These are phyloP conservation scores for Botryosphaeria agaves DNA, from an alignment of 2,329 filamentous ascomycete species.

Conservation along the genomic window DNA sequence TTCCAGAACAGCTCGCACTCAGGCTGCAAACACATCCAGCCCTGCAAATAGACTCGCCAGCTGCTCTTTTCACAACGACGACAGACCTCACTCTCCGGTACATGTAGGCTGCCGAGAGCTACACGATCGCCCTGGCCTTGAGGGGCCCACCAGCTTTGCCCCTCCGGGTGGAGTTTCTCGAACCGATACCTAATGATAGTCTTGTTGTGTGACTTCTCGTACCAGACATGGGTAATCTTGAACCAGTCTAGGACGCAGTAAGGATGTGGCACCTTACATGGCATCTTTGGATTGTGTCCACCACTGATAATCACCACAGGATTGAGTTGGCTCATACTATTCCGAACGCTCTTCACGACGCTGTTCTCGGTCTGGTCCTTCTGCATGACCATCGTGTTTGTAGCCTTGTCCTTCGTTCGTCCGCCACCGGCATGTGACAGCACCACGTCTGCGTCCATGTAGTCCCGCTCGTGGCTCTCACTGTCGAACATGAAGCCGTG, in stretches of 20 bases:
- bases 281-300: conserved; percentile 29
- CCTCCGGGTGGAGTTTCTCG: conserved; percentile 39
- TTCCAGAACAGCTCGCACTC: conserved; percentile 39
- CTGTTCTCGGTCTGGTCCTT: conserved; percentile 27
- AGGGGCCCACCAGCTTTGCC: conserved; percentile 42
- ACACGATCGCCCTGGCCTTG: conserved; percentile 13
- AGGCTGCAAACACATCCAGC: conserved; percentile 41
- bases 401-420: conserved; percentile 25
- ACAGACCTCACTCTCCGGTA: conserved; percentile 19
- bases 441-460: conserved; percentile 42
- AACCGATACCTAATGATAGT: conserved; percentile 41
- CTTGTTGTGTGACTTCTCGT: conserved; percentile 32
- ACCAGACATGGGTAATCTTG: conserved; percentile 51
- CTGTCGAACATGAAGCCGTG: conserved; percentile 43
- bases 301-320: conserved; percentile 37
- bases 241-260: conserved; percentile 56
- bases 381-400: conserved; percentile 26
- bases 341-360: conserved; percentile 23
- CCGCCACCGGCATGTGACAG: conserved; percentile 46
- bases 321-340: conserved; percentile 27
- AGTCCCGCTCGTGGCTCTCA: conserved; percentile 35
- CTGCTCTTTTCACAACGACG: conserved; percentile 13
- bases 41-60: conserved; percentile 23
- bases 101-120: conserved; percentile 13
- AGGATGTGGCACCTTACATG: conserved; percentile 33